Evolutionary conservation across 306 rosid species (phyloP).

Genomic region (Dryas drummondii): DNA sequence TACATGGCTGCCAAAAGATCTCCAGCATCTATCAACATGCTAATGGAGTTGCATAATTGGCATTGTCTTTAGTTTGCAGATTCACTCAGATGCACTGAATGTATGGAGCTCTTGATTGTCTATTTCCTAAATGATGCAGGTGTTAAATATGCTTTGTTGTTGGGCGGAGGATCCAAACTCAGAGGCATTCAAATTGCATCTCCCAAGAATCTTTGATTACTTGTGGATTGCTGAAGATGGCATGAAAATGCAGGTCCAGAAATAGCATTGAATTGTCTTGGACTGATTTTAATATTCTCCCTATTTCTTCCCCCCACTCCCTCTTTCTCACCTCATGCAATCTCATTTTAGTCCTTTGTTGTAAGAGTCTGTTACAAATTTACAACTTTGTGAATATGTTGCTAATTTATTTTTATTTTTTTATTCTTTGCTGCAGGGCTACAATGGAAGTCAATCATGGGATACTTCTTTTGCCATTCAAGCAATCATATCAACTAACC

Average conservation of each 20-base stretch:
- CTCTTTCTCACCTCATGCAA: neutral
- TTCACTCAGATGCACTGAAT: neutral
- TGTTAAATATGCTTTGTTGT: conserved; percentile 86
- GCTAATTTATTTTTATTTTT: neutral
- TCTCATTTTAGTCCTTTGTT: neutral
- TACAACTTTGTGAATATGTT: neutral
- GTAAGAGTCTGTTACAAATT: neutral
- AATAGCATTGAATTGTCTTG: neutral
- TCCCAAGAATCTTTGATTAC: conserved; percentile 69
- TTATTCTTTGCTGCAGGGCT: conserved; percentile 53
- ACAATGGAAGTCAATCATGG: conserved; percentile 87
- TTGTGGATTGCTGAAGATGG: conserved; percentile 97
- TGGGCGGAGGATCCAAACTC: conserved; percentile 89
- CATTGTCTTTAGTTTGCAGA: neutral
- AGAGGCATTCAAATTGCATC: conserved; percentile 82
- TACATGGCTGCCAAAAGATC: neutral
- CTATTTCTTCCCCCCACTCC: neutral
- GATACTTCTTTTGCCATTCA: conserved; percentile 74
- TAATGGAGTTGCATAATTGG: neutral
- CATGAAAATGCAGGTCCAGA: conserved; percentile 85
- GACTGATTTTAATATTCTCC: conserved; percentile 5
- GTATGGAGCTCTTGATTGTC: conserved; percentile 11
- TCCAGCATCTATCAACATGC: neutral
- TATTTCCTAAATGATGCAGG: conserved; percentile 51
- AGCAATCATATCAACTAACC: conserved; percentile 67